phyloP scores from a whole-genome alignment of 2,329 filamentous ascomycete species.

The Ophiocordyceps robertsii region DNA sequence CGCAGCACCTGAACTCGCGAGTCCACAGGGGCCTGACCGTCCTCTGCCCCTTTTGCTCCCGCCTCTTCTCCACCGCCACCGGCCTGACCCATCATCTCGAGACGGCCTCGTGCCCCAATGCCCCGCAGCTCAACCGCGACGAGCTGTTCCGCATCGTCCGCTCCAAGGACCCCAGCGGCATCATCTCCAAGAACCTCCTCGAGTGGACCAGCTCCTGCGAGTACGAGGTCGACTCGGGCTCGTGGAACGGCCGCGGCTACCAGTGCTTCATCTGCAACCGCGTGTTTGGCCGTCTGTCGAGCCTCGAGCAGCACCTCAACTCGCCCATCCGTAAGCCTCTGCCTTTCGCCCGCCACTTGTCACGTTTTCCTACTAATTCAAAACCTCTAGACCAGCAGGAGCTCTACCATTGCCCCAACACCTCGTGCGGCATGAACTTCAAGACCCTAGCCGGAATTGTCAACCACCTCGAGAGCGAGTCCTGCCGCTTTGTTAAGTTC shows the following conservation, averaged over 20 bases:
- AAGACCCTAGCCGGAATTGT: not conserved
- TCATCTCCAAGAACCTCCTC: not conserved
- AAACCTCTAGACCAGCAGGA: not conserved
- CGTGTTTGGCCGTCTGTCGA: not conserved
- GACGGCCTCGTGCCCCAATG: not conserved
- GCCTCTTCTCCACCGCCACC: not conserved
- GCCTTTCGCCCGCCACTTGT: no score
- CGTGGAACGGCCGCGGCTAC: no score
- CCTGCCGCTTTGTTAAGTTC: not conserved
- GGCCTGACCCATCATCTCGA: not conserved
- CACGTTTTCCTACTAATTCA: no score
- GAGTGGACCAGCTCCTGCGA: not conserved
- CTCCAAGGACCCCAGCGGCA: not conserved
- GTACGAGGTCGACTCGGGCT: no score
- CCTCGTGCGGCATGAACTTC: not conserved
- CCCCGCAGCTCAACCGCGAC: not conserved
- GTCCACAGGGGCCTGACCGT: not conserved
- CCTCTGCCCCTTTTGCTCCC: not conserved
- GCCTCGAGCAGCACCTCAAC: not conserved
- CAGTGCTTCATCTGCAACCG: not conserved
- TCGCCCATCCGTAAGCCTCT: not conserved
- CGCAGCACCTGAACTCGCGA: not conserved
- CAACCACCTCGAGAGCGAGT: not conserved
- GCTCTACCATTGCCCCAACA: not conserved
- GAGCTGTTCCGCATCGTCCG: not conserved